Evolutionary conservation across 2,329 filamentous ascomycete species (phyloP), one percentile per base, ranked within the genome.

Genomic region (Apiospora koreana): DNA sequence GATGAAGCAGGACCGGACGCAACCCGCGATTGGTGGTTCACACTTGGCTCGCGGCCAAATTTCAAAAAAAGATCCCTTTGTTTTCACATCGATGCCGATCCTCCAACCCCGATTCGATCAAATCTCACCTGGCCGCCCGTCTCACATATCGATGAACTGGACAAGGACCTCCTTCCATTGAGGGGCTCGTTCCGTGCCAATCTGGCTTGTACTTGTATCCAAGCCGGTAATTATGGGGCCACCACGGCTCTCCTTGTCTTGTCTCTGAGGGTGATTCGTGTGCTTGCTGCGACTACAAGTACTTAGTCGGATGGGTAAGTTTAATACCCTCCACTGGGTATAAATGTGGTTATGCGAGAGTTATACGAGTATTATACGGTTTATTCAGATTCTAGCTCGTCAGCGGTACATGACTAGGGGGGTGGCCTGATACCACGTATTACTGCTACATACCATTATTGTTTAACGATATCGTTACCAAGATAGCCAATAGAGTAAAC

Each of bases 61-160:
- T 66, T 66, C 38, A n/a, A 38, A 62, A 50, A 54, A 62, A 38
- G 54, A 62, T 62, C 54, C 54, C 54, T 38, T 62, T 62, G 54
- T 62, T 62, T 62, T 62, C 31, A 62, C 54, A 62, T 62, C 43
- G 65, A 3, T 42, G 65, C 65, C 65, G 65, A 66, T 46, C 65
- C 43, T 66, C 65, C 65, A 43, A 45, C 25, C 43, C 65, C 65
- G 65, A 66, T 66, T 66, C 65, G 43, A 46, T 43, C 65, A 46
- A 62, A 62, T 62, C 54, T 62, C 54, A 62, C 54, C 54, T 62
- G 54, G 54, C 54, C 54, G 54, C 54, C 54, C 54, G 54, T 62
- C 54, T 62, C 54, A 62, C 54, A 62, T 62, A 62, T 62, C 54
- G 54, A 62, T 62, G 54, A 62, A 62, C 54, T 62, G 54, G 18